A percentile compares a stretch with the other conserved stretches of the same genome.
Conservation (phyloP, 83 land plant genomes). For the Thuja plicata region DNA sequence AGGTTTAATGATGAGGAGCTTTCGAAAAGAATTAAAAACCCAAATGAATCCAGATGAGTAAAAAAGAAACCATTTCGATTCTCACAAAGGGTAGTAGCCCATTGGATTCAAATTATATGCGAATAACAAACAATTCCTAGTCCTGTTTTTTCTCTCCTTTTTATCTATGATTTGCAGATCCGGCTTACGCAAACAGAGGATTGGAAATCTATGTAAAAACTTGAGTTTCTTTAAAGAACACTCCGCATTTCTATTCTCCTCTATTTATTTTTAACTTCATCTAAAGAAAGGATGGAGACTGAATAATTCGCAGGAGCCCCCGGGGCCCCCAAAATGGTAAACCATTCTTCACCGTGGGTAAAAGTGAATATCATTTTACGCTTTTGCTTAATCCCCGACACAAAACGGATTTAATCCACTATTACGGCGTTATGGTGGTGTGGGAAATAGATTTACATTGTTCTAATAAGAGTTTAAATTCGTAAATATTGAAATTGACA, state of each 20-base stretch:
- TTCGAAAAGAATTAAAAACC: neutral
- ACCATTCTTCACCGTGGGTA: neutral
- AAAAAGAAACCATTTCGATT: neutral
- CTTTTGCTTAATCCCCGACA: neutral
- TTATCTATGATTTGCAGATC: conserved; percentile 7
- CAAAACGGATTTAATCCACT: neutral
- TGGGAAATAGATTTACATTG: too few relatives aligned
- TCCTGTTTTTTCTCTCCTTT: neutral
- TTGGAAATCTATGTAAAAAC: neutral
- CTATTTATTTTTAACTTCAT: neutral
- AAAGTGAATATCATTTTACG: neutral
- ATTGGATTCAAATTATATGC: neutral
- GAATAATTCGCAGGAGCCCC: conserved; percentile 1
- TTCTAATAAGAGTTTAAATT: too few relatives aligned
- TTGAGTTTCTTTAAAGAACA: neutral
- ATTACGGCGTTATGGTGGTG: too few relatives aligned
- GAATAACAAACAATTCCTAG: neutral
- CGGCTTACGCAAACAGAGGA: neutral
- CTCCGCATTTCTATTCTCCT: neutral
- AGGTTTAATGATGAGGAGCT: neutral
- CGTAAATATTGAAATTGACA: too few relatives aligned
- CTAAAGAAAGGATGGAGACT: neutral
- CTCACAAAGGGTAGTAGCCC: neutral
- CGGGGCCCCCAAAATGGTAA: neutral
- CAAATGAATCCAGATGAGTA: neutral